Percentiles rank a stretch among this genome's conserved stretches.
phyloP scores from a whole-genome alignment of 1,284 basidiomycete genomes.

The Tylopilus sp. region DNA sequence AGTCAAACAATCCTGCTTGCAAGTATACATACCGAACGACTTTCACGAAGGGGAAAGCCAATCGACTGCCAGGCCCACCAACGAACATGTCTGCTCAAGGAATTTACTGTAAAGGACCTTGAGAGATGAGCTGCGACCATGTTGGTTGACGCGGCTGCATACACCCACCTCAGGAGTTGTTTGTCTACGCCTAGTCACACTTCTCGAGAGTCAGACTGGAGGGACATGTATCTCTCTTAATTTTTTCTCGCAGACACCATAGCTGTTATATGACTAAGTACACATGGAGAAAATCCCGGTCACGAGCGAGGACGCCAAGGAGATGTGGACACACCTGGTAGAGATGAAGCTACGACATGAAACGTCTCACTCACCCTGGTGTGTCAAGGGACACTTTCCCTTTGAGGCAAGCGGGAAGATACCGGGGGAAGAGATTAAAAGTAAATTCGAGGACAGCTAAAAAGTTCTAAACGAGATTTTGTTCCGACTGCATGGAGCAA shows the following conservation, averaged over 20 bases:
- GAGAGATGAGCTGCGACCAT: constrained; percentile 20
- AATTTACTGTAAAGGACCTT: constrained; percentile 42
- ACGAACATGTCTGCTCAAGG: not conserved
- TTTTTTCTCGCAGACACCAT: constrained; percentile 54
- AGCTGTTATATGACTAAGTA: constrained; percentile 50
- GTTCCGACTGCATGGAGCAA: too few relatives aligned
- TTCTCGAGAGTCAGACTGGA: constrained; percentile 47
- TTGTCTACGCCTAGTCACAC: constrained; percentile 37
- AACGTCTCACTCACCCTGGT: constrained; percentile 26
- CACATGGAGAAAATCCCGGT: constrained; percentile 41
- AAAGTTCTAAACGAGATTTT: too few relatives aligned
- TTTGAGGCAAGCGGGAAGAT: constrained; percentile 37
- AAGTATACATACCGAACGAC: constrained; percentile 24
- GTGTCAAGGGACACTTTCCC: constrained; percentile 28
- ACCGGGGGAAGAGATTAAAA: constrained; percentile 30
- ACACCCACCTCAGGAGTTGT: constrained; percentile 26
- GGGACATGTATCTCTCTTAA: constrained; percentile 49
- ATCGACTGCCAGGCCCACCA: not conserved
- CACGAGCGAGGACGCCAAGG: constrained; percentile 38
- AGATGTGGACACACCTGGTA: not conserved
- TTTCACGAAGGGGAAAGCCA: constrained; percentile 27
- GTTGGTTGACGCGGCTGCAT: constrained; percentile 19
- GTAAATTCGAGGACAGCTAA: constrained; percentile 29
- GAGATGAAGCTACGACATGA: too few relatives aligned
- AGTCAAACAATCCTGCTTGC: constrained; percentile 15